Evolutionary conservation across 192 early-diverging fungal species (phyloP), one percentile per base, ranked within the genome.

Genomic region (Podila minutissima): DNA sequence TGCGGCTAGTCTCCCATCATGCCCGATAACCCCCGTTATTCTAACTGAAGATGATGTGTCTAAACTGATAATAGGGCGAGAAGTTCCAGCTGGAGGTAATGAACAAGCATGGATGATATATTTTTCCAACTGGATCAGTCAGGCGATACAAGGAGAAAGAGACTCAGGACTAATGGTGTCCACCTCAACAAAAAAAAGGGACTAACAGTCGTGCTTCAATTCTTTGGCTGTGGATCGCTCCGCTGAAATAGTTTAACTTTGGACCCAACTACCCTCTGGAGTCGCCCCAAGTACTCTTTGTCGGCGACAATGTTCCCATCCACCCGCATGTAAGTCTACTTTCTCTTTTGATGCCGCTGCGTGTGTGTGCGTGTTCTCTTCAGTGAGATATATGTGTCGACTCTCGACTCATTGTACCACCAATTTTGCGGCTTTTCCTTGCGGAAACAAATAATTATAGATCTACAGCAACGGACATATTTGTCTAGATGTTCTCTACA

Each of bases 391-490:
- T 41, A 35, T 63, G 28, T n/a, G 46, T 53, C 29, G 68, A 57
- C 15, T 46, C 65, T 53, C 29, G 68, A 57, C 15, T 46, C 65
- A 49, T 46, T 53, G 53, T 62, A 22, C 20, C 55, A 35, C 29
- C 33, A 58, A 29, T 32, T 35, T 55, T 63, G 12, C 46, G 15
- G 2, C 50, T 26, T 15, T 55, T 28, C 50, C 12, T 72, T 24
- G 12, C 24, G 29, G 35, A 37, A 37, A 37, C 20, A 20, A 29
- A 37, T 71, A 4, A 6, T 74, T 5, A 64, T 77, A 87, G 86
- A 82, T 93, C 41, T 95, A 96, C 78, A 90, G 90, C 84, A 98
- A 98, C 75, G 96, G 97, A n/a, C 97, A 98, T 69, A 98, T 98
- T 60, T 98, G 97, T 74, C 82, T 98, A 35, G 97, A 95, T 71